These are phyloP conservation scores for Ceratobasidium theobromae DNA, from an alignment of 1,284 basidiomycete genomes.

Conservation along the genomic window DNA sequence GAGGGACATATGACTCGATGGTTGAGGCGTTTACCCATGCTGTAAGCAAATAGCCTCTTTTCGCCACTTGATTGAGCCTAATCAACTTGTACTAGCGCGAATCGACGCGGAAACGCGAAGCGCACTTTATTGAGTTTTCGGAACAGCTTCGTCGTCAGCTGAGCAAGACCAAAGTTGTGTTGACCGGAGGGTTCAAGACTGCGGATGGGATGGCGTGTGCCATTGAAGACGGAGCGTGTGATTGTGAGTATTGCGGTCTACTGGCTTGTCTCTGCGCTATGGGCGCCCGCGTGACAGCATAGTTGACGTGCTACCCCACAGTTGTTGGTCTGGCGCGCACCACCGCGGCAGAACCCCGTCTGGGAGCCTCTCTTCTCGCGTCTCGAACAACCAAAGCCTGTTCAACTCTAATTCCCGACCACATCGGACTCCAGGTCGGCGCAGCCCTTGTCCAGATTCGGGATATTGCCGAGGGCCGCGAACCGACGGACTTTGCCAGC, in stretches of 20 bases:
- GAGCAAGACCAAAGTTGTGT: background rate
- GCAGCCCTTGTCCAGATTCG: background rate
- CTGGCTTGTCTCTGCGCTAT: too few relatives aligned
- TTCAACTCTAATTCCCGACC: background rate
- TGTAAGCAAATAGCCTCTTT: background rate
- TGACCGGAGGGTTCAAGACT: background rate
- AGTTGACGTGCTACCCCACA: background rate
- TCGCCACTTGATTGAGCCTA: background rate
- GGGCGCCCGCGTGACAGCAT: background rate
- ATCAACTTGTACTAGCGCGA: background rate
- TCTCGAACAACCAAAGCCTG: background rate
- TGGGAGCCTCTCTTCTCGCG: background rate
- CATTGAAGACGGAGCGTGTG: background rate
- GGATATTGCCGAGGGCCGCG: background rate
- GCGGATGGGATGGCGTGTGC: background rate
- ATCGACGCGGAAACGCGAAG: background rate
- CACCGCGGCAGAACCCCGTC: background rate
- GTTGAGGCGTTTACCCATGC: background rate
- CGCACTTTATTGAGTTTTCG: background rate
- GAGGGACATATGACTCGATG: constrained; percentile 4
- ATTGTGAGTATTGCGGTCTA: background rate
- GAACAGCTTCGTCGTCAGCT: background rate
- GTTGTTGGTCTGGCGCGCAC: background rate
- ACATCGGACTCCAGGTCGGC: background rate
- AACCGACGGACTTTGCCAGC: background rate